These are phyloP conservation scores for Fusarium albosuccineum DNA, from an alignment of 2,329 filamentous ascomycete genomes.

Conservation along the genomic window DNA sequence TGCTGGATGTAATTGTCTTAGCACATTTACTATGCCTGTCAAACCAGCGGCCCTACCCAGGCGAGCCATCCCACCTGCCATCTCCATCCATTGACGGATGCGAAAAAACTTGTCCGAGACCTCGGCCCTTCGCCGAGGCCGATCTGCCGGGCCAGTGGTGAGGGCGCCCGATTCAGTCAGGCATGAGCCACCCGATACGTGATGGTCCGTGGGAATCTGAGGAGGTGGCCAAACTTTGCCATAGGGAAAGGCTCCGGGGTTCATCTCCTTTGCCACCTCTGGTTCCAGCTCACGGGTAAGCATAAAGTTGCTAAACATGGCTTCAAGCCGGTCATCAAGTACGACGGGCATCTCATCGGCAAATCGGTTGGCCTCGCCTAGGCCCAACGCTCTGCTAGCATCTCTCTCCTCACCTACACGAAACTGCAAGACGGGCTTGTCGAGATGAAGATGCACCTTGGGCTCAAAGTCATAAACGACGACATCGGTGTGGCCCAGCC, in stretches of 20 bases:
- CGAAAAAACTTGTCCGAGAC: slow-evolving; percentile 79
- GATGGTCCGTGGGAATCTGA: slow-evolving; percentile 73
- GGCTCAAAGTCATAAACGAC: slow-evolving; percentile 82
- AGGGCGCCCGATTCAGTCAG: slow-evolving; percentile 40
- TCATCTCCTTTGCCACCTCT: slow-evolving; percentile 50
- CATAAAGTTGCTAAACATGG: slow-evolving; percentile 76
- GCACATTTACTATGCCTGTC: slow-evolving; percentile 33
- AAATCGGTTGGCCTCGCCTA: slow-evolving; percentile 55
- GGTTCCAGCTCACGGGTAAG: slow-evolving; percentile 67
- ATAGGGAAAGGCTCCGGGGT: slow-evolving; percentile 56
- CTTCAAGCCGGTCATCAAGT: slow-evolving; percentile 59
- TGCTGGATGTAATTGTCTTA: slow-evolving; percentile 29
- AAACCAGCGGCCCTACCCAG: slow-evolving; percentile 47
- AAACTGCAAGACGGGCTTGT: slow-evolving; percentile 77
- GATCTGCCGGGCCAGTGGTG: slow-evolving; percentile 46
- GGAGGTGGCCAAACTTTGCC: slow-evolving; percentile 81
- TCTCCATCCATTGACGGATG: slow-evolving; percentile 82
- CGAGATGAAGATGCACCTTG: slow-evolving; percentile 76
- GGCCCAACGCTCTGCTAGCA: slow-evolving; percentile 34
- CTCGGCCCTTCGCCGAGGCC: slow-evolving; percentile 66
- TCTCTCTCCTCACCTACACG: slow-evolving; percentile 46
- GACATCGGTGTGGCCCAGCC: slow-evolving; percentile 74
- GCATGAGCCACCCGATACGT: slow-evolving; percentile 55
- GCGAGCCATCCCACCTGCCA: slow-evolving; percentile 55
- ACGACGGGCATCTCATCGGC: slow-evolving; percentile 66